Evolutionary conservation across 768 basidiomycete genomes (phyloP), one percentile per base, ranked within the genome.

Genomic region (Russula abietina): DNA sequence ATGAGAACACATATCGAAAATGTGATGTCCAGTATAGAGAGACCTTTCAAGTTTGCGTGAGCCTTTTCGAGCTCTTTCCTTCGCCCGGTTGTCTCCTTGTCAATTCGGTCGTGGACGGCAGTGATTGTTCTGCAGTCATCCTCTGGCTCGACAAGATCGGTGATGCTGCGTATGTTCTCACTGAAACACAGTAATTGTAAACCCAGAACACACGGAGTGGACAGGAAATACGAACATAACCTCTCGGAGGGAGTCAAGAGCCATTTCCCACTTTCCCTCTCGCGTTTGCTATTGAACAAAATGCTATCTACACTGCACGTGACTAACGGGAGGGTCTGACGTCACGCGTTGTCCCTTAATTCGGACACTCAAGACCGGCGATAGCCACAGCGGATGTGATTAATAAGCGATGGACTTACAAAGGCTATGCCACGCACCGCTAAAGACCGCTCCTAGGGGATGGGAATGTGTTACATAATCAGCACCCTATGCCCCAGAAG

Each of bases 41-140:
- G 57, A 66, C 90, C 81, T 78, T 85, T 88, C 33, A 91, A 72
- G 65, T 81, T 84, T 0, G 78, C 72, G 64, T 87, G 85, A 3
- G 83, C 80, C 51, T 87, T 83, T 52, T 91, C 89, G 0, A 87
- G 72, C 50, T 88, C 87, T 68, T 83, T 86, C 73, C 82, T 87
- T 55, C 84, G 76, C 58, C 74, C 77, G 8, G 79, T 75, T 62
- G 86, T 82, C 11, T 82, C 82, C 8, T 78, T 68, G 16, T 80
- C 80, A 70, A 89, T 84, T 66, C 80, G 84, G 62, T 90, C 84
- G 67, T 91, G 88, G 9, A 88, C 85, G 8, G 81, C 83, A 17
- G 85, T 83, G 54, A 92, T 88, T 14, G 87, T 86, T 61, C 87
- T 74, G 70, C 84, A 90, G 72, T 92, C 90, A 57, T 90, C 88